These are phyloP conservation scores for Endotrypanum monterogeii DNA, from an alignment of 208 protist species.

Conservation along the genomic window DNA sequence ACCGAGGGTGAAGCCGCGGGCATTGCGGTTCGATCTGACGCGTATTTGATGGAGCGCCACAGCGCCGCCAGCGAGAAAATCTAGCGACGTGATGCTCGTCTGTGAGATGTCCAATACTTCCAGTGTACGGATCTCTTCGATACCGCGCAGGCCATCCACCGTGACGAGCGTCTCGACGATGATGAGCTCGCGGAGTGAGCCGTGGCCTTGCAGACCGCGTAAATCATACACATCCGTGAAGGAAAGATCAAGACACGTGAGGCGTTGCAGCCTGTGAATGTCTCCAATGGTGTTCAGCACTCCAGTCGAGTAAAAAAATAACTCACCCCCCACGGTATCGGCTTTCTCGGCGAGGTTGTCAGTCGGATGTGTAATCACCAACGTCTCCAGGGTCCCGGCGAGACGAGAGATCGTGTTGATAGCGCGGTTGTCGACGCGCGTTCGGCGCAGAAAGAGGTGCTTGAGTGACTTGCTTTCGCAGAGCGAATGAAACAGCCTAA, in stretches of 20 bases:
- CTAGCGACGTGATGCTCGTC: constrained; percentile 65
- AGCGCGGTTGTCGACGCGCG: constrained; percentile 52
- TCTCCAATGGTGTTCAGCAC: constrained; percentile 44
- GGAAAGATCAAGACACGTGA: constrained; percentile 44
- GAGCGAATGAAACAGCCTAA: constrained; percentile 56
- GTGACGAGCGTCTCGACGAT: constrained; percentile 67
- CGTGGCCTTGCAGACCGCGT: constrained; percentile 37
- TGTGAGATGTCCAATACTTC: constrained; percentile 70
- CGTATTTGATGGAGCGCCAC: constrained; percentile 38
- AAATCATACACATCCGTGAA: constrained; percentile 62
- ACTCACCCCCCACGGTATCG: constrained; percentile 13
- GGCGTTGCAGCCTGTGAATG: constrained; percentile 29
- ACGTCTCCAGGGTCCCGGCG: constrained; percentile 46
- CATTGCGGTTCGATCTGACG: constrained; percentile 58
- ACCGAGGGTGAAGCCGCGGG: constrained; percentile 56
- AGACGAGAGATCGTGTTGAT: constrained; percentile 52
- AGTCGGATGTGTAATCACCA: constrained; percentile 56
- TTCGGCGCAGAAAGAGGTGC: constrained; percentile 57
- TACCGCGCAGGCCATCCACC: constrained; percentile 64
- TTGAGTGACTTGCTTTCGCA: constrained; percentile 65
- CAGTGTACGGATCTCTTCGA: constrained; percentile 52
- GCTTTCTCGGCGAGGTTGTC: constrained; percentile 41
- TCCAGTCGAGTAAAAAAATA: constrained; percentile 31
- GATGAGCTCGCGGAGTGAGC: constrained; percentile 37
- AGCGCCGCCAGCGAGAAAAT: constrained; percentile 60